Evolutionary conservation across 768 basidiomycete genomes (phyloP), one percentile per base, ranked within the genome.

Genomic region (Pleurotus eryngii): DNA sequence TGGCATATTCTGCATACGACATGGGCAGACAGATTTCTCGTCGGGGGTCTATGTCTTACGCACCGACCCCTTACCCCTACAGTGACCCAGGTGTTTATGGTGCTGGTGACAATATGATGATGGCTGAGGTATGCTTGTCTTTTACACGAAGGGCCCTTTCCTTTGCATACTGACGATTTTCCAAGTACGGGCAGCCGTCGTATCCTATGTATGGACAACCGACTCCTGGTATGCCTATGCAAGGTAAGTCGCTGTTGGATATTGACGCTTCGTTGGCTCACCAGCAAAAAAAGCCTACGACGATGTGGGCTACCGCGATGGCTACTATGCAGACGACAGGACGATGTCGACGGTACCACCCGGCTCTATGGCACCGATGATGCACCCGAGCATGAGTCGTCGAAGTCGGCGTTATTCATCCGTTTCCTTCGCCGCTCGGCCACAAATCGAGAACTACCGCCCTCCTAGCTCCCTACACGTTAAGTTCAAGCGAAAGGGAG

Each of bases 401-500:
- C 72, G 78, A 39, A 71, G 71, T 46, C 80, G 80, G 43, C 78
- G 80, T 38, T 80, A 80, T 64, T 82, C 81, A 14, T 76, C 78
- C 14, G 78, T 81, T 48, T 83, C 81, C 2, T 79, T 76, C 61
- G 68, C 74, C 15, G 64, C 72, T 26, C 68, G 65, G 37, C 74
- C 76, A 12, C 66, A 70, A 37, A 65, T 67, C 5, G 76, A 83
- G 57, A 65, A 72, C n/a, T 81, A 78, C 65, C 79, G 77, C 18
- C 74, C 76, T 22, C 74, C 79, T 12, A 79, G 77, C 61, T 74
- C 79, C 24, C 71, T 78, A 40, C 73, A 82, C 55, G 74, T 90
- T 58, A 89, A 86, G 67, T 90, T 90, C 73, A 88, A 86, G 70
- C 82, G 84, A 67, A 89, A 86, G 74, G 86, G 85, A 9, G 75